These are phyloP conservation scores for Colletotrichum higginsianum DNA, from an alignment of 2,329 filamentous ascomycete genomes.

Conservation along the genomic window DNA sequence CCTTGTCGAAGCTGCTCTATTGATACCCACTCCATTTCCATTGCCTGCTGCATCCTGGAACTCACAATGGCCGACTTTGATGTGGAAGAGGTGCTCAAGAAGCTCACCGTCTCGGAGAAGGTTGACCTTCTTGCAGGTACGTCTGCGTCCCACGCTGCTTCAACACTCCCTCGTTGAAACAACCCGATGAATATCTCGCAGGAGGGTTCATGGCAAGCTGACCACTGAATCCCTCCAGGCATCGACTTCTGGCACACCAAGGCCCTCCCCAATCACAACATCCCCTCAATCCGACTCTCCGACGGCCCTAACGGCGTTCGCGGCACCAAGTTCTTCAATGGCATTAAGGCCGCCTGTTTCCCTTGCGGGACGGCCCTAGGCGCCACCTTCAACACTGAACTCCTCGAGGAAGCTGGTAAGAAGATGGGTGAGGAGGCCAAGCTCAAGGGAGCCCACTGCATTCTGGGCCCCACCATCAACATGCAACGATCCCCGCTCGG, in stretches of 20 bases:
- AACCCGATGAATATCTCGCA: too few species aligned
- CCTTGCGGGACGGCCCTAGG: slow-evolving; percentile 72
- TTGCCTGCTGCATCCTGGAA: not conserved
- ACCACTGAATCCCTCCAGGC: slow-evolving; percentile 54
- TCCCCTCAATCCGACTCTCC: slow-evolving; percentile 75
- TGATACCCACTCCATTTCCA: slow-evolving; percentile 9
- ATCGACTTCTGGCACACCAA: slow-evolving; percentile 81
- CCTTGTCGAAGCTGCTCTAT: slow-evolving; percentile 3
- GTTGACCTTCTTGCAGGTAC: slow-evolving; percentile 66
- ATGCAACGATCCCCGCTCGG: slow-evolving; percentile 74
- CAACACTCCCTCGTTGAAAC: not conserved
- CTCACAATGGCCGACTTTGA: slow-evolving; percentile 60
- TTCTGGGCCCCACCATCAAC: slow-evolving; percentile 75
- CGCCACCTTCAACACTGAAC: slow-evolving; percentile 69
- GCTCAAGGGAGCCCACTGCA: slow-evolving; percentile 70
- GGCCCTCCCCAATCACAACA: slow-evolving; percentile 70
- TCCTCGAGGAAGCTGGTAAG: slow-evolving; percentile 66
- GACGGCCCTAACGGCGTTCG: slow-evolving; percentile 81
- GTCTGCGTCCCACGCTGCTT: slow-evolving; percentile 21
- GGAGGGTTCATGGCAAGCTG: not conserved
- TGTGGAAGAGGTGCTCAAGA: slow-evolving; percentile 68
- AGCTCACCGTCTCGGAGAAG: slow-evolving; percentile 68
- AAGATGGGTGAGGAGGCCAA: slow-evolving; percentile 69
- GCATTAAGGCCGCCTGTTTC: slow-evolving; percentile 72
- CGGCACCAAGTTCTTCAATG: slow-evolving; percentile 78